Base-by-base conservation (phyloP, 257 asterid genomes). In the Nicotiana knightiana region DNA sequence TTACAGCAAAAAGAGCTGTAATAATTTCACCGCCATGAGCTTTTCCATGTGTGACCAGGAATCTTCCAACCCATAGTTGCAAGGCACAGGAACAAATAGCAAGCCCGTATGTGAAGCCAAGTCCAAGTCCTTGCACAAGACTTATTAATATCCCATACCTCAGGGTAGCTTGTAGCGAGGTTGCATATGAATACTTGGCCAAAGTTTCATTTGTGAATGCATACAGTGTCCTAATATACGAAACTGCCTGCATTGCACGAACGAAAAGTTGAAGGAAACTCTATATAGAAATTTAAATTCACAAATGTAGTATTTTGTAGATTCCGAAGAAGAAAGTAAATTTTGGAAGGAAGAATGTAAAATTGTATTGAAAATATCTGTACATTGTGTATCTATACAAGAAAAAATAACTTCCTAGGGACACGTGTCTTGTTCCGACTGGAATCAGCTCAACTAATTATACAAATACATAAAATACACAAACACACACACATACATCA, bases 121-220 rank as follows among this genome's bases (percentile, higher is more conserved):
- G 99, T 54, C 99, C 99, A 91, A 96, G 99, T 73, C 99, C 99
- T 96, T 96, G 99, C 85, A 96, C 99, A 51, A 96, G 97, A 90
- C 99, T 96, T 83, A 96, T 96, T 89, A 96, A 87, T 92, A 96
- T 96, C 78, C 99, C 99, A 83, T 96, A 96, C 90, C 98, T 91
- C 79, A 96, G 91, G 4, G 99, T 94, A 66, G 99, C 99, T 94
- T 96, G 99, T 77, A 96, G 92, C 8, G 99, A 96, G 83, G 98
- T 94, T 63, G 99, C 99, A 84, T 96, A 96, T 59, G 99, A 94
- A 87, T 96, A 96, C 89, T 96, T 96, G 43, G 99, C 98, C 90
- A 96, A 84, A 64, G 98, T 96, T 85, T 96, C 99, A 81, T 96
- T 96, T 83, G 98, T 94, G 83, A 96, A 96, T 17, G 94, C 93